These are phyloP conservation scores for Musa acuminata DNA, from an alignment of 176 grass and related monocot genomes.

Conservation along the genomic window DNA sequence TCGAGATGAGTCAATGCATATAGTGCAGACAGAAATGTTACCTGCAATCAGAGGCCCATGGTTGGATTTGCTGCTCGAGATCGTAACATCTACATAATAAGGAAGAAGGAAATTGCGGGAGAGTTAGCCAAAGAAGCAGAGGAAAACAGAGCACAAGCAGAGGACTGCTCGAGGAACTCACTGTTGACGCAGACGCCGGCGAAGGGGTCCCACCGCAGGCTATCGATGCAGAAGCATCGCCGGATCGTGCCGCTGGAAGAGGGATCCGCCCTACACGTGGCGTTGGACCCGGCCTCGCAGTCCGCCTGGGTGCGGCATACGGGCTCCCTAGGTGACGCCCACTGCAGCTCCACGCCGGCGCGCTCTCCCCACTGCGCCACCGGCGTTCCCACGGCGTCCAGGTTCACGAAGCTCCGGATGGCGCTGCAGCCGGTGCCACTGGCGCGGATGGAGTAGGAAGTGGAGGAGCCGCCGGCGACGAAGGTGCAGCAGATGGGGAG, in stretches of 20 bases:
- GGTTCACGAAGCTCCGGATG: constrained; percentile 58
- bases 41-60: constrained; percentile 54
- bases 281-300: constrained; percentile 52
- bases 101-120: too few species aligned
- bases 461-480: constrained; percentile 52
- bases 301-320: constrained; percentile 48
- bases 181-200: constrained; percentile 48
- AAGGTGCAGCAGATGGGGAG: constrained; percentile 63
- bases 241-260: neutral
- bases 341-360: too few species aligned
- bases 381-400: constrained; percentile 32
- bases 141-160: too few species aligned
- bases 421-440: constrained; percentile 37
- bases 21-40: neutral
- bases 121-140: too few species aligned
- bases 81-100: neutral
- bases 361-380: constrained; percentile 34
- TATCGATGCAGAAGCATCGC: constrained; percentile 50
- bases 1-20: too few species aligned
- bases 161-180: constrained; percentile 16
- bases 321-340: constrained; percentile 37
- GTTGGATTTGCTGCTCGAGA: constrained; percentile 21
- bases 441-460: constrained; percentile 41
- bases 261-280: constrained; percentile 6
- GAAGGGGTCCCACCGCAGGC: constrained; percentile 42